Evolutionary conservation across 768 basidiomycete genomes (phyloP), one percentile per base, ranked within the genome.

Genomic region (Naganishia friedmannii): DNA sequence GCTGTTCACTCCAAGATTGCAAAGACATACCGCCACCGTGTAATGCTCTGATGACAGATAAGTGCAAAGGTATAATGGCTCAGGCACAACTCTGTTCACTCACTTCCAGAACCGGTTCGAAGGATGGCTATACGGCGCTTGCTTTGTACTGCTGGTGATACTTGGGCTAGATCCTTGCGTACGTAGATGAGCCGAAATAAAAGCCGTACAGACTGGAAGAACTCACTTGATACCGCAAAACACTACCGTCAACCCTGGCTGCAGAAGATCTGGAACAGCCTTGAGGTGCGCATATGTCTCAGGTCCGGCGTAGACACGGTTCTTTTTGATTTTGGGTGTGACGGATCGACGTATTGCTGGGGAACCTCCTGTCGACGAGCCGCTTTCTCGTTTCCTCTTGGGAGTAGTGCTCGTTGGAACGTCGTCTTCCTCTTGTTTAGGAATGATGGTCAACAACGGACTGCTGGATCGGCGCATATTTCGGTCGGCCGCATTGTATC

Each of bases 41-140:
- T 21, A 63, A 29, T 2, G 60, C 60, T 46, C 60, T 63, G 37
- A 17, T 2, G 19, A 8, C 10, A 39, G 12, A 7, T 58, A 23
- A 58, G 57, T 51, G 7, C 21, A 51, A n/a, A 3, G 5, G 21
- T 34, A 34, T 15, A 9, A 34, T 12, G 10, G 12, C 34, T 32
- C 9, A 1, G 29, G 19, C 55, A 32, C 12, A 23, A 31, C 7
- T 17, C 6, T 17, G 6, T n/a, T 26, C 23, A 45, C 60, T 63
- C 42, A 63, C 60, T 63, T 63, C 60, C 60, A 63, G 19, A 63
- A 63, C 12, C 60, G 60, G 42, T 63, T 63, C n/a, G 60, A 63
- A n/a, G 60, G 60, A 28, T 63, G 60, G 26, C 60, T 63, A 28
- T 63, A 63, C 1, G 60, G 60, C 7, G 60, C 60, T 63, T 63